These are phyloP conservation scores for Bryopsis sp. DNA, from an alignment of 139 green algal genomes.

Conservation along the genomic window DNA sequence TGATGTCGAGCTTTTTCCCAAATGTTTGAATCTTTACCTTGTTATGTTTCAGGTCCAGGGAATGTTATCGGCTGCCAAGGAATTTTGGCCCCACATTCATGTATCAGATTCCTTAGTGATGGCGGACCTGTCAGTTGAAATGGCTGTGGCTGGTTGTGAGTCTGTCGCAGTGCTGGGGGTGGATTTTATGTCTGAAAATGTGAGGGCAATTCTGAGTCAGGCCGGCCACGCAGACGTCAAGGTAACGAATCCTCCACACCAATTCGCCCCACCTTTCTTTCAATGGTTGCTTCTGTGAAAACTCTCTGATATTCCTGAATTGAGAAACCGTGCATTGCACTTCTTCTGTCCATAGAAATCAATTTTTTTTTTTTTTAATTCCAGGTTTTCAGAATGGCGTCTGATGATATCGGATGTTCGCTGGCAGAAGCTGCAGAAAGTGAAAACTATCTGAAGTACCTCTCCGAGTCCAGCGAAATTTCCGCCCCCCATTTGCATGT, in stretches of 20 bases:
- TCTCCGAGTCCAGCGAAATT: conserved; percentile 38
- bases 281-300: too few species aligned
- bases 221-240: conserved; percentile 49
- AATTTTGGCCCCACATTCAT: conserved; percentile 84
- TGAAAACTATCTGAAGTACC: conserved; percentile 60
- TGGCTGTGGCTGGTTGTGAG: conserved; percentile 78
- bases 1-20: too few species aligned
- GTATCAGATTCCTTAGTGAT: conserved; percentile 94
- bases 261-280: background rate
- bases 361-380: background rate
- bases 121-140: conserved; percentile 72
- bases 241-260: conserved; percentile 10
- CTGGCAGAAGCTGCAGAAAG: conserved; percentile 89
- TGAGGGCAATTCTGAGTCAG: conserved; percentile 89
- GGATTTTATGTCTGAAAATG: conserved; percentile 99
- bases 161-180: conserved; percentile 88
- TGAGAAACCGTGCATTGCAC: too few species aligned
- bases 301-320: too few species aligned
- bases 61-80: conserved; percentile 70
- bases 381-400: conserved; percentile 79
- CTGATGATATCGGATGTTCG: conserved; percentile 84
- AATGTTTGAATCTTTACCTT: background rate
- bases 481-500: conserved; percentile 73
- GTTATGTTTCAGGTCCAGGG: conserved; percentile 85
- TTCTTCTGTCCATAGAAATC: too few species aligned